A percentile compares a stretch with the other conserved stretches of the same genome.
phyloP scores from a whole-genome alignment of 352 stramenopile species.

The Phytopythium cucurbitacearum region DNA sequence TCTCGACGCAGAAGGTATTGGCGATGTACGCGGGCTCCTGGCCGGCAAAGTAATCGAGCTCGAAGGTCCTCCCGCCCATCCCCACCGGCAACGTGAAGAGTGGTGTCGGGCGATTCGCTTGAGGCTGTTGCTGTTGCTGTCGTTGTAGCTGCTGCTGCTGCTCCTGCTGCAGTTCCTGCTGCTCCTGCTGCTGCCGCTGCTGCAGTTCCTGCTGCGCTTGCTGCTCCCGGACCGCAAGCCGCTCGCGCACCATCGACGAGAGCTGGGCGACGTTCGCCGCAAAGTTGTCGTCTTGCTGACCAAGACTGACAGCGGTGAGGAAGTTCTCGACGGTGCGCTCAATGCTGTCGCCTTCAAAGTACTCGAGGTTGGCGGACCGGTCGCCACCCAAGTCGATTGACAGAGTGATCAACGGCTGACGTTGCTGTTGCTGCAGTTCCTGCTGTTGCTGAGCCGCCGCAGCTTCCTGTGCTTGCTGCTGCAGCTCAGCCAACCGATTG shows the following conservation, averaged over 20 bases:
- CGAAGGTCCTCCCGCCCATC: conserved; percentile 43
- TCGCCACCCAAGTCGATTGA: conserved; percentile 50
- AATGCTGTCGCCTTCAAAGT: conserved; percentile 71
- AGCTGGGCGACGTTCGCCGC: conserved; percentile 39
- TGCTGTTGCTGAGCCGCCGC: conserved; percentile 7
- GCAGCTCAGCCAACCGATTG: conserved; percentile 29
- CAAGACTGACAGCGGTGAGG: conserved; percentile 42
- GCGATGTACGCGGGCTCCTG: conserved; percentile 51
- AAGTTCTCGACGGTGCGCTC: conserved; percentile 67
- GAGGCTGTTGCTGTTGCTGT: conserved; percentile 18
- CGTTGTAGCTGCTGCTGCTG: conserved; percentile 5
- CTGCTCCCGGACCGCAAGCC: conserved; percentile 17
- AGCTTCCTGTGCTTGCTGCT: not conserved
- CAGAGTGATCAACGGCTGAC: conserved; percentile 36
- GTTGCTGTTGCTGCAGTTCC: conserved; percentile 5
- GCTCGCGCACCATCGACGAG: conserved; percentile 27
- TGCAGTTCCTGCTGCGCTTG: conserved; percentile 10
- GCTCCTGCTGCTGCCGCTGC: conserved; percentile 11
- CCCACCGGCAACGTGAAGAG: conserved; percentile 60
- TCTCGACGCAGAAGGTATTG: conserved; percentile 71
- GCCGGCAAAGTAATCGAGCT: conserved; percentile 63
- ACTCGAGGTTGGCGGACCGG: conserved; percentile 39
- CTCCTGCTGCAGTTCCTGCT: conserved; percentile 9
- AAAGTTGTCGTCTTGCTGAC: conserved; percentile 30
- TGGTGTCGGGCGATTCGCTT: conserved; percentile 13